These are phyloP conservation scores for Jatropha multifida DNA, from an alignment of 441 rosid species.

Conservation along the genomic window DNA sequence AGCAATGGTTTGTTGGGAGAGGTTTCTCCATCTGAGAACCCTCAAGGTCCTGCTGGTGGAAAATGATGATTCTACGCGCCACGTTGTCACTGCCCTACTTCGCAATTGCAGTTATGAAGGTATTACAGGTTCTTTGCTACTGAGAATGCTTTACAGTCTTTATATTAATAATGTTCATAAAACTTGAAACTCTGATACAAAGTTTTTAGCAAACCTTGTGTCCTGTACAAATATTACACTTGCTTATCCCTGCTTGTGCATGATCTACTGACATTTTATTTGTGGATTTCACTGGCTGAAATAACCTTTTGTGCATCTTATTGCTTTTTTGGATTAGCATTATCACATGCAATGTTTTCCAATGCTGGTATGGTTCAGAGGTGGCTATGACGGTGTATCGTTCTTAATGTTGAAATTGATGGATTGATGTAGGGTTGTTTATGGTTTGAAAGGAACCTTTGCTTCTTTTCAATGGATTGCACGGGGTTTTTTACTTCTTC, in stretches of 20 bases:
- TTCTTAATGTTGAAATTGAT: background rate
- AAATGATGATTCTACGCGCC: constrained; percentile 78
- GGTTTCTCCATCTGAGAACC: constrained; percentile 64
- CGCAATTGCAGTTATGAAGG: constrained; percentile 89
- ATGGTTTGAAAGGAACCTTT: background rate
- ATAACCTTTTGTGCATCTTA: background rate
- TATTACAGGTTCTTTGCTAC: constrained; percentile 19
- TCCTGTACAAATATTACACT: background rate
- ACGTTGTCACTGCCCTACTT: constrained; percentile 70
- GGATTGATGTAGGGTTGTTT: background rate
- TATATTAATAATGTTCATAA: background rate
- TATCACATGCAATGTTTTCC: background rate
- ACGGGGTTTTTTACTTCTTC: no score
- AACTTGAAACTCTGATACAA: background rate
- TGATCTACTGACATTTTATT: background rate
- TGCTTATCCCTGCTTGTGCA: background rate
- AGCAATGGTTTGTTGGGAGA: constrained; percentile 61
- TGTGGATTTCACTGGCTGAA: background rate
- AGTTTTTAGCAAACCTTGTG: background rate
- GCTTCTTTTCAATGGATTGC: no score
- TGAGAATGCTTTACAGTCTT: background rate
- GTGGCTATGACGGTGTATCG: background rate
- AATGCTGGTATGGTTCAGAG: background rate
- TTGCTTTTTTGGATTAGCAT: background rate
- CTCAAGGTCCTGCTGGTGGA: constrained; percentile 87